Base-by-base conservation (phyloP, 1,139 yeast species). In the Magnusiomyces suaveolens region DNA sequence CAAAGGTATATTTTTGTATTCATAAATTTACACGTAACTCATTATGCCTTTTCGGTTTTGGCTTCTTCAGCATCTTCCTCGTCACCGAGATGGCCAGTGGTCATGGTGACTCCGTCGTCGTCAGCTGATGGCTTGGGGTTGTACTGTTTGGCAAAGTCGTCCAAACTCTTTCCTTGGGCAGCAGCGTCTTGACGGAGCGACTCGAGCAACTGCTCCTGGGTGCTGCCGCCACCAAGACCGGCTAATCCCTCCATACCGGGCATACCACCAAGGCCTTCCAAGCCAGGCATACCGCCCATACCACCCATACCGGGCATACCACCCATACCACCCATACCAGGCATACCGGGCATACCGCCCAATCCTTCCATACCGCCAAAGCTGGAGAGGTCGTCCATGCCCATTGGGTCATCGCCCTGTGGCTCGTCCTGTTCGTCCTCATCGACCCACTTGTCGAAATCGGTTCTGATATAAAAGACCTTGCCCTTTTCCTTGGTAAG, bases 381-480 rank as follows among this genome's bases (percentile, higher is more conserved):
- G 41, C 3, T 36, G 41, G 16, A 10, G 29, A 32, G 20, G 33
- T 26, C 41, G 3, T n/a, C n/a, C 20, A 38, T 38, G 44, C 69
- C 72, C 52, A 59, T 51, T 43, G 63, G 65, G 44, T 71, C 72
- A 57, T 69, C 68, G 53, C 72, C 69, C 23, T 64, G 69, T 51
- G 62, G 62, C 20, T 75, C 83, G 8, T 72, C 88, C 71, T 87
- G 96, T 71, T 88, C 96, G 66, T 89, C 96, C 74, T 88, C 95
- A 68, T 88, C 96, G 48, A 85, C 94, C 98, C 98, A 92, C 72
- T 84, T 87, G 74, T 90, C 96, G 66, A 92, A 92, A 69, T 92
- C 98, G 18, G 98, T 92, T 75, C 87, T 86, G 69, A 92, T 81
- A 71, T 80, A 87, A 62, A 80, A 84, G 61, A 75, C 78, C 67